Conservation (phyloP, 768 basidiomycete genomes). For the Lentinula detonsa region DNA sequence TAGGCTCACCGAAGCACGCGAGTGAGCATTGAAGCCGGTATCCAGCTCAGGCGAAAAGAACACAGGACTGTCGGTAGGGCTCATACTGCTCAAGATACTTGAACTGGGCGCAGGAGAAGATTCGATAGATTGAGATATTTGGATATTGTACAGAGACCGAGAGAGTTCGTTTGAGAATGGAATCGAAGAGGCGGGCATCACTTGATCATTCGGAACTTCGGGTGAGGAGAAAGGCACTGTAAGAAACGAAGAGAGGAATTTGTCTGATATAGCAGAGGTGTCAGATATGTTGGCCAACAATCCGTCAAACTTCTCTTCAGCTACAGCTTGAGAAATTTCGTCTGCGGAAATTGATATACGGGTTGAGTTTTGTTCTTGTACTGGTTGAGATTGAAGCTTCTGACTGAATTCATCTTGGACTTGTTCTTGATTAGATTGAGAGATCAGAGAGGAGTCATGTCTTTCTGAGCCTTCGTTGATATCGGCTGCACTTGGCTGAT, state of each 20-base stretch:
- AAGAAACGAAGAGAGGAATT: constrained; percentile 1
- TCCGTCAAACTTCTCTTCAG: background rate
- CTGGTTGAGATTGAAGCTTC: background rate
- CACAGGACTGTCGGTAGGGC: background rate
- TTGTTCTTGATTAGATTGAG: background rate
- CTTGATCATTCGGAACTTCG: background rate
- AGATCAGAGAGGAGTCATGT: background rate
- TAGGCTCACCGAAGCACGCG: background rate
- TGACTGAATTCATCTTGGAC: background rate
- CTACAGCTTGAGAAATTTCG: background rate
- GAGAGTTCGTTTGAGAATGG: background rate
- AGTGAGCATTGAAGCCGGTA: background rate
- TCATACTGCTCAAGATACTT: background rate
- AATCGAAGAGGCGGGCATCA: background rate
- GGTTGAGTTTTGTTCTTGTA: background rate
- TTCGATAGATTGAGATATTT: background rate
- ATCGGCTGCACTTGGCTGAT: background rate
- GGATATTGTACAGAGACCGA: background rate
- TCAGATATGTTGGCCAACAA: background rate
- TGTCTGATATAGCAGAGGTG: background rate
- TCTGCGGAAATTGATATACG: background rate
- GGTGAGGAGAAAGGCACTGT: constrained; percentile 4
- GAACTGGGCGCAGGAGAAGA: background rate
- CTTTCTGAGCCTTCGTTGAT: background rate
- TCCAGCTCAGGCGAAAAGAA: background rate